Conservation (phyloP, 2,329 filamentous ascomycete species). For the Alternaria longipes region DNA sequence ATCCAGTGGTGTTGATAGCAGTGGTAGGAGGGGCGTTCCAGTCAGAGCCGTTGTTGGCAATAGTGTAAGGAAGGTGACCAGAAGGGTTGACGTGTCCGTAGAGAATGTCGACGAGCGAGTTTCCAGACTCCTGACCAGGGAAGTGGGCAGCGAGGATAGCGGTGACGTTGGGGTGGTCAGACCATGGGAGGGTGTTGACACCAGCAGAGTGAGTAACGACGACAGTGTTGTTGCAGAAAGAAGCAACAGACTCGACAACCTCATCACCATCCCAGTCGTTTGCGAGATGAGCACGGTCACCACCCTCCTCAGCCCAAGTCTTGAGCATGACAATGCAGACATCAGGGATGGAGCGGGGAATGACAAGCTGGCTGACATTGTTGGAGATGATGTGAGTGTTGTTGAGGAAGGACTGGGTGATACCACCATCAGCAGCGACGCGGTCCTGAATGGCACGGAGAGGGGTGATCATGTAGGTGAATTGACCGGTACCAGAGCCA, state of each 20-base stretch:
- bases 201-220: conserved; percentile 59
- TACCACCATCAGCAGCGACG: conserved; percentile 38
- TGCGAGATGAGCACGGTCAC: conserved; percentile 53
- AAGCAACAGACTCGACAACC: conserved; percentile 58
- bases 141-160: conserved; percentile 55
- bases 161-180: conserved; percentile 55
- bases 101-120: conserved; percentile 59
- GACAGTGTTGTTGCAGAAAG: conserved; percentile 61
- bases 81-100: conserved; percentile 81
- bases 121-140: conserved; percentile 54
- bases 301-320: conserved; percentile 59
- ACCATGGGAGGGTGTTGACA: conserved; percentile 55
- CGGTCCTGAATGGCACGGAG: conserved; percentile 53
- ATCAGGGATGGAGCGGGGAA: conserved; percentile 50
- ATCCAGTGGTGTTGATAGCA: conserved; percentile 52
- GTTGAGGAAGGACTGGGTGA: conserved; percentile 58
- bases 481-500: conserved; percentile 54
- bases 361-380: conserved; percentile 37
- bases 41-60: conserved; percentile 75
- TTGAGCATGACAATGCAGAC: conserved; percentile 69
- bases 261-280: conserved; percentile 54
- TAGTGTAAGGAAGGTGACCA: conserved; percentile 86
- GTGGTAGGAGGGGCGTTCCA: conserved; percentile 62
- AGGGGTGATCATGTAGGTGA: conserved; percentile 54
- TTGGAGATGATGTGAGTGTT: conserved; percentile 52